These are phyloP conservation scores for Coelastrella sp. DNA, from an alignment of 139 green algal genomes.

Conservation along the genomic window DNA sequence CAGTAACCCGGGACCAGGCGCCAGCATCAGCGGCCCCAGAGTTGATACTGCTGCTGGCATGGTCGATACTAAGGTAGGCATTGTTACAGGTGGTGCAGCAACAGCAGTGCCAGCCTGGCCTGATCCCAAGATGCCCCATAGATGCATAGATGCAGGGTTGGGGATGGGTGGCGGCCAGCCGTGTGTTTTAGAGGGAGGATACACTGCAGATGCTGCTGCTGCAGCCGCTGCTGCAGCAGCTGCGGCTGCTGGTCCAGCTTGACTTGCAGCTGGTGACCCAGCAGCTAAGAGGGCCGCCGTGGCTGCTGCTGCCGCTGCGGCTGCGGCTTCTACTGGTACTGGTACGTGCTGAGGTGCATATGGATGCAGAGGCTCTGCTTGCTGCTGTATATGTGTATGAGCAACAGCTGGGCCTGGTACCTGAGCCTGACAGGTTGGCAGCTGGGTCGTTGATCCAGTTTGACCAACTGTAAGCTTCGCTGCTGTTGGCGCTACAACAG, in stretches of 20 bases:
- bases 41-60: neutral
- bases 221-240: conserved; percentile 12
- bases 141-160: neutral
- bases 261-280: neutral
- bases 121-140: neutral
- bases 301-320: neutral
- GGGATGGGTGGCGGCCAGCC: conserved; percentile 28
- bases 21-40: neutral
- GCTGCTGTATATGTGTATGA: neutral
- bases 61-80: neutral
- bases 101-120: neutral
- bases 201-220: neutral
- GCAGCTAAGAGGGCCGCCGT: no score
- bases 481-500: neutral
- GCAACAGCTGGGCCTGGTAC: neutral
- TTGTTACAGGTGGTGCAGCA: neutral
- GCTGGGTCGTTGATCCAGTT: neutral
- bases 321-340: neutral
- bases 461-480: neutral
- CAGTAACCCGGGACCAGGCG: conserved; percentile 6
- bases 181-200: neutral
- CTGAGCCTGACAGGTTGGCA: neutral
- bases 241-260: neutral
- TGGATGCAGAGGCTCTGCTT: neutral
- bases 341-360: neutral